Percentiles rank a stretch among this genome's conserved stretches.
Evolutionary conservation across 2,329 filamentous ascomycete genomes (phyloP).

Genomic region (Xylariaceae sp.): DNA sequence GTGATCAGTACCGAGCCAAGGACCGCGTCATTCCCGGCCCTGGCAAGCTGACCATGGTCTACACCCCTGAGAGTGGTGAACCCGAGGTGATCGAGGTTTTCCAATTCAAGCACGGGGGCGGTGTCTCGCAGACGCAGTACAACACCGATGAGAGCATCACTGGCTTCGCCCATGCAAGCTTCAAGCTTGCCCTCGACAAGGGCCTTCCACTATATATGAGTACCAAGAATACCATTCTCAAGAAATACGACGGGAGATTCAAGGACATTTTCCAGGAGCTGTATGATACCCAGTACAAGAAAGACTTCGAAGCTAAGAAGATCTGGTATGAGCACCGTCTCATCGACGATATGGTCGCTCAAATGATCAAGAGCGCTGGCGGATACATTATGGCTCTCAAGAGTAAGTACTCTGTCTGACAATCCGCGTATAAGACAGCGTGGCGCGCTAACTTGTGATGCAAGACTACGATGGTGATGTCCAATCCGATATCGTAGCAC

Average conservation of each 20-base stretch:
- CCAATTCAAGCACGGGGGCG: constrained; percentile 80
- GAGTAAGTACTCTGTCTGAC: constrained; percentile 56
- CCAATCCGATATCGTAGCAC: constrained; percentile 95
- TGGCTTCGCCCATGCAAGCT: constrained; percentile 92
- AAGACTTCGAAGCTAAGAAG: constrained; percentile 80
- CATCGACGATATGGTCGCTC: constrained; percentile 99
- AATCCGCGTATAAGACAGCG: background rate
- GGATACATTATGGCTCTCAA: constrained; percentile 98
- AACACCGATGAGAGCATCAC: constrained; percentile 95
- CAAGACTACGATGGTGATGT: constrained; percentile 99
- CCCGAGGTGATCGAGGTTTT: constrained; percentile 85
- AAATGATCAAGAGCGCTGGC: constrained; percentile 99
- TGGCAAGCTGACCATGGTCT: constrained; percentile 92
- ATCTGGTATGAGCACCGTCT: constrained; percentile 99
- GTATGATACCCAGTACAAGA: constrained; percentile 82
- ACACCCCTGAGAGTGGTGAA: constrained; percentile 77
- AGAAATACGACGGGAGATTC: constrained; percentile 97
- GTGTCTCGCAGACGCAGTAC: constrained; percentile 92
- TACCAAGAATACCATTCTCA: constrained; percentile 99
- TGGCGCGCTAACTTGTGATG: constrained; percentile 20
- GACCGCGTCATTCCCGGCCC: constrained; percentile 78
- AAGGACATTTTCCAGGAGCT: constrained; percentile 99
- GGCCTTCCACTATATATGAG: constrained; percentile 96
- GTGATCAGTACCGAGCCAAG: constrained; percentile 97
- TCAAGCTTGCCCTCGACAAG: constrained; percentile 91